These are phyloP conservation scores for Hypholoma fasciculare DNA, from an alignment of 768 basidiomycete genomes.

Conservation along the genomic window DNA sequence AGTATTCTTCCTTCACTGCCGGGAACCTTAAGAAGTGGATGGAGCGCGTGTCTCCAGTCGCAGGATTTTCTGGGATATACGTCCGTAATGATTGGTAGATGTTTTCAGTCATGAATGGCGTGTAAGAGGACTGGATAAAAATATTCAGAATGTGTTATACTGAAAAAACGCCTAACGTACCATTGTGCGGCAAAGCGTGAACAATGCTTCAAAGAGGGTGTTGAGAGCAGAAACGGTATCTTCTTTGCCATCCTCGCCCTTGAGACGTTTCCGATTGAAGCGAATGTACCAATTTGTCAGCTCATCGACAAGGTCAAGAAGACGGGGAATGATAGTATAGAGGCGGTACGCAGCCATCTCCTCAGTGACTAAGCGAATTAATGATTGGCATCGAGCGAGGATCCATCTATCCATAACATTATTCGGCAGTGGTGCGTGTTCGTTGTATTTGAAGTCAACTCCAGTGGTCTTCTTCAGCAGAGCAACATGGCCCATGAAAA, in stretches of 20 bases:
- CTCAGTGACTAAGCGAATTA: conserved; percentile 86
- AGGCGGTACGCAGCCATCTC: conserved; percentile 98
- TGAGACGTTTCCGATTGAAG: conserved; percentile 93
- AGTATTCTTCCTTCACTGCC: conserved; percentile 90
- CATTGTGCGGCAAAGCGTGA: conserved; percentile 95
- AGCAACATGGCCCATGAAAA: conserved; percentile 95
- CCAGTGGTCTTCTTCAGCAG: conserved; percentile 81
- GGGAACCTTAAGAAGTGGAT: conserved; percentile 97
- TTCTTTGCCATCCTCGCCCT: conserved; percentile 90
- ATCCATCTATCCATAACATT: conserved; percentile 99
- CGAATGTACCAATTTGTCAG: conserved; percentile 99
- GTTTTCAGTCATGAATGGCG: conserved; percentile 96
- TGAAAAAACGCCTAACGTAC: conserved; percentile 38
- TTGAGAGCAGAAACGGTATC: conserved; percentile 90
- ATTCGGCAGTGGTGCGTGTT: conserved; percentile 76
- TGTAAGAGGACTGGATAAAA: conserved; percentile 83
- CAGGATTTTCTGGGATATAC: conserved; percentile 80
- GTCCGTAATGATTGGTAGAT: conserved; percentile 87
- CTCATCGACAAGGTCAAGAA: conserved; percentile 91
- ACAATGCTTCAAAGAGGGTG: conserved; percentile 92
- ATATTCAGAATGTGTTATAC: background rate
- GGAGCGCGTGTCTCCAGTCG: conserved; percentile 80
- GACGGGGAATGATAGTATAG: conserved; percentile 95
- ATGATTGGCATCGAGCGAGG: conserved; percentile 94
- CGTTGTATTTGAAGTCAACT: conserved; percentile 81